These are phyloP conservation scores for Mrakia frigida DNA, from an alignment of 768 basidiomycete species.

Conservation along the genomic window DNA sequence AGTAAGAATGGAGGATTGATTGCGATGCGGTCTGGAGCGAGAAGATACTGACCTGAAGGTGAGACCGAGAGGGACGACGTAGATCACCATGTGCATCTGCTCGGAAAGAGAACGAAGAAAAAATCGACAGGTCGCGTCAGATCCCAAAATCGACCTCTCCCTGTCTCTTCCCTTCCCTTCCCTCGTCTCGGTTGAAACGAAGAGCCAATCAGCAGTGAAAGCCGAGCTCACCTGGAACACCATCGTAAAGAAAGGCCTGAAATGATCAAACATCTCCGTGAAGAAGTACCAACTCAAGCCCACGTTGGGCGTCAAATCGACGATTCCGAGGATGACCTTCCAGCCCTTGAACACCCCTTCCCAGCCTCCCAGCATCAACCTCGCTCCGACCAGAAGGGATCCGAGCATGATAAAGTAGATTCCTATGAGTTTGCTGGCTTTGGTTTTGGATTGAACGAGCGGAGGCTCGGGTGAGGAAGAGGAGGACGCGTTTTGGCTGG, in stretches of 20 bases:
- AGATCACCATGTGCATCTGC: constrained; percentile 27
- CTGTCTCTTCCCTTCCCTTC: too few species aligned
- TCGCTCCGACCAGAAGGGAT: neutral
- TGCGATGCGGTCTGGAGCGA: neutral
- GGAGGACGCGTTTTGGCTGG: neutral
- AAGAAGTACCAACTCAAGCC: constrained; percentile 70
- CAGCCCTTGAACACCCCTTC: constrained; percentile 15
- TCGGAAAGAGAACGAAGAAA: neutral
- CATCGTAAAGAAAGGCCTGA: constrained; percentile 89
- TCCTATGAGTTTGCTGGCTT: neutral
- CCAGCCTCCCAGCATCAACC: constrained; percentile 9
- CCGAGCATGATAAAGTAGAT: neutral
- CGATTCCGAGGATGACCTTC: constrained; percentile 53
- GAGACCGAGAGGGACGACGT: constrained; percentile 50
- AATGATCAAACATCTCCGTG: constrained; percentile 99
- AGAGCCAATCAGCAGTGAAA: constrained; percentile 41
- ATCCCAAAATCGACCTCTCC: neutral
- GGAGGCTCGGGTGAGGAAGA: too few species aligned
- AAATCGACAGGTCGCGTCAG: neutral
- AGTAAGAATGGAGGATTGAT: constrained; percentile 60
- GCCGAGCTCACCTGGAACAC: constrained; percentile 79
- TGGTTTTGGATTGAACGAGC: neutral
- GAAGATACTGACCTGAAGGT: constrained; percentile 67
- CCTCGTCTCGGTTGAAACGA: too few species aligned
- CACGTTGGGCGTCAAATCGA: constrained; percentile 86